These are phyloP conservation scores for Clathrospora elynae DNA, from an alignment of 2,329 filamentous ascomycete genomes.

Conservation along the genomic window DNA sequence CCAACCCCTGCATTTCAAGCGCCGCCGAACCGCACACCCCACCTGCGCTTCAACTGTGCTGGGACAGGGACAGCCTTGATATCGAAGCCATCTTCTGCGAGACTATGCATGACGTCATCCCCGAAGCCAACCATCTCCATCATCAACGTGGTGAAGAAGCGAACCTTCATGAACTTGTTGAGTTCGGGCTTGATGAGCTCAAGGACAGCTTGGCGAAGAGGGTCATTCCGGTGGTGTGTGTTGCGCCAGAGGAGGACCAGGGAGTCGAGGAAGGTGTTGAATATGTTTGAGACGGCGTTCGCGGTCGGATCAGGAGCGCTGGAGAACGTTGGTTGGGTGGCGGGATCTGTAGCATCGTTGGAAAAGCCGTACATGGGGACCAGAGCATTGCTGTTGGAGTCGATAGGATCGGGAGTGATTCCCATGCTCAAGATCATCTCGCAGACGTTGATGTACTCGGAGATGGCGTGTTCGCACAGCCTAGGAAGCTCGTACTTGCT, in stretches of 20 bases:
- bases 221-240: constrained; percentile 18
- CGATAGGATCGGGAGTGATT: neutral
- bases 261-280: constrained; percentile 26
- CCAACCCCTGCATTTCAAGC: too few relatives aligned
- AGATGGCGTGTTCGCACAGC: constrained; percentile 17
- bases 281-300: neutral
- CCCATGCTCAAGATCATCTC: constrained; percentile 13
- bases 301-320: neutral
- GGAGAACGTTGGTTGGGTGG: neutral
- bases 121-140: constrained; percentile 20
- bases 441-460: constrained; percentile 19
- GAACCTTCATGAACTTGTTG: constrained; percentile 13
- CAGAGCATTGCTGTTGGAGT: neutral
- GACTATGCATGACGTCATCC: constrained; percentile 19
- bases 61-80: constrained; percentile 13
- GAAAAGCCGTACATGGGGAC: neutral
- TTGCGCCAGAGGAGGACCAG: constrained; percentile 32
- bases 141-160: constrained; percentile 26
- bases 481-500: constrained; percentile 26
- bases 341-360: neutral
- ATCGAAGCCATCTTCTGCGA: constrained; percentile 29
- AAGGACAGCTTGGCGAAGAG: constrained; percentile 21
- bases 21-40: constrained; percentile 4
- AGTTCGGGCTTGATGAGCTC: constrained; percentile 25
- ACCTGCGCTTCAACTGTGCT: neutral